Conservation (phyloP, 2,329 filamentous ascomycete species). For the Sphaerulina vaccinii region DNA sequence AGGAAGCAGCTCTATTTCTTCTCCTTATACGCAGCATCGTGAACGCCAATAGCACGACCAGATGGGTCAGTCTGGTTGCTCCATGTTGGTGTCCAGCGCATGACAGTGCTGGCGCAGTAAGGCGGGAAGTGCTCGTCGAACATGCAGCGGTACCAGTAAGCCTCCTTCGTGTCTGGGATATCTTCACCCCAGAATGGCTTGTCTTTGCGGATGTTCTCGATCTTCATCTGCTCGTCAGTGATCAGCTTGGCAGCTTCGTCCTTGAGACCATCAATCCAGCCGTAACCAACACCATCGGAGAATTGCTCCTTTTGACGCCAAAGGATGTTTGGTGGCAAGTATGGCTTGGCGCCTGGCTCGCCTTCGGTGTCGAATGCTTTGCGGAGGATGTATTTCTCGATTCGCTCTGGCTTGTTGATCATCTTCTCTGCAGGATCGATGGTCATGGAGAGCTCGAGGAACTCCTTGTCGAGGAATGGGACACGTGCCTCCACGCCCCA, state of each 20-base stretch:
- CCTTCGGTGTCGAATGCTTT: conserved; percentile 89
- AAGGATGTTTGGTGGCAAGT: conserved; percentile 93
- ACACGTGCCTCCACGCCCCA: conserved; percentile 98
- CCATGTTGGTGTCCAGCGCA: conserved; percentile 97
- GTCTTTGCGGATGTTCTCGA: conserved; percentile 67
- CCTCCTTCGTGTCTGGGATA: conserved; percentile 94
- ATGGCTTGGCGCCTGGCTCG: conserved; percentile 74
- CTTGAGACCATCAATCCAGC: conserved; percentile 97
- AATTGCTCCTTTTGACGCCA: conserved; percentile 99
- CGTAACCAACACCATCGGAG: conserved; percentile 94
- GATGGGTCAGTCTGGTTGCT: conserved; percentile 94
- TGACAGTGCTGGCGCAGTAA: conserved; percentile 86
- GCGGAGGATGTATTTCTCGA: conserved; percentile 97
- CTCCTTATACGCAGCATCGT: conserved; percentile 37
- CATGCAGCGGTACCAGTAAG: conserved; percentile 98
- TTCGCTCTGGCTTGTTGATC: conserved; percentile 69
- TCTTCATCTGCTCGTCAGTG: conserved; percentile 86
- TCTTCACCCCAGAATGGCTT: conserved; percentile 94
- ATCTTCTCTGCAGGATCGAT: conserved; percentile 94
- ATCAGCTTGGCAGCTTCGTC: conserved; percentile 87
- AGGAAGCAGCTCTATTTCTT: conserved; percentile 3
- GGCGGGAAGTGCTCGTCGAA: conserved; percentile 98
- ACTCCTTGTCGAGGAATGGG: conserved; percentile 96
- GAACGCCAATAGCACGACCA: conserved; percentile 59
- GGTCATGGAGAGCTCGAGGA: conserved; percentile 89